Percentiles rank a stretch among this genome's conserved stretches.
These are phyloP conservation scores for Auriscalpium vulgare DNA, from an alignment of 768 basidiomycete species.

Conservation along the genomic window DNA sequence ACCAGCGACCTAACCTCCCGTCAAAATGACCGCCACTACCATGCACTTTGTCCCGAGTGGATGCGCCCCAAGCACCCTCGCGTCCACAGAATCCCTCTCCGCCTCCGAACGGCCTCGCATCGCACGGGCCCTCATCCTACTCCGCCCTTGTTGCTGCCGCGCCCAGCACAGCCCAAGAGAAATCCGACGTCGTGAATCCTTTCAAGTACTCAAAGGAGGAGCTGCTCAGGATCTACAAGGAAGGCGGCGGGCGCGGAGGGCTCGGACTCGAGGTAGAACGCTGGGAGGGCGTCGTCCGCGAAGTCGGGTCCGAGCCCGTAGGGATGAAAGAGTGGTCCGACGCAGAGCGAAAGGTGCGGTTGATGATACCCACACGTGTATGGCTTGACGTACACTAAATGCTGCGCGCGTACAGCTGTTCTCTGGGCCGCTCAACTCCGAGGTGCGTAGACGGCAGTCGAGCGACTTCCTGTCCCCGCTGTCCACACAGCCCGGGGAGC, in stretches of 20 bases:
- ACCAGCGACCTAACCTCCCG: not conserved
- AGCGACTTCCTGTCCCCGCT: slow-evolving; percentile 61
- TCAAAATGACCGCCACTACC: slow-evolving; percentile 49
- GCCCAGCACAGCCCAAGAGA: slow-evolving; percentile 41
- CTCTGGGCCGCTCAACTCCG: slow-evolving; percentile 76
- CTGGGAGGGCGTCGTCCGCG: slow-evolving; percentile 84
- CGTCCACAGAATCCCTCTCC: slow-evolving; percentile 53
- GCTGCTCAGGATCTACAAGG: slow-evolving; percentile 74
- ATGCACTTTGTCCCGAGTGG: slow-evolving; percentile 92
- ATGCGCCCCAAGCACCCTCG: slow-evolving; percentile 72
- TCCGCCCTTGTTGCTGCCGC: slow-evolving; percentile 60
- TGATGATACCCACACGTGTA: slow-evolving; percentile 12
- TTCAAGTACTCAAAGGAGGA: slow-evolving; percentile 86
- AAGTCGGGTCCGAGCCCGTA: slow-evolving; percentile 63
- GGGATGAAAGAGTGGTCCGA: slow-evolving; percentile 75
- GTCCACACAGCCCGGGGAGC: slow-evolving; percentile 45
- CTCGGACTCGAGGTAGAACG: slow-evolving; percentile 82
- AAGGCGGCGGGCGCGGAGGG: slow-evolving; percentile 64
- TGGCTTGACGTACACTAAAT: not conserved
- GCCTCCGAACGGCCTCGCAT: slow-evolving; percentile 37
- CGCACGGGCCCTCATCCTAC: slow-evolving; percentile 54
- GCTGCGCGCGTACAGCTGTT: slow-evolving; percentile 50
- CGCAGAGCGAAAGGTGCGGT: slow-evolving; percentile 75
- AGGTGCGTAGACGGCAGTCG: slow-evolving; percentile 79
- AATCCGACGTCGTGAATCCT: slow-evolving; percentile 61